phyloP scores from a whole-genome alignment of 805 yeast species.

The Myxozyma sirexii region DNA sequence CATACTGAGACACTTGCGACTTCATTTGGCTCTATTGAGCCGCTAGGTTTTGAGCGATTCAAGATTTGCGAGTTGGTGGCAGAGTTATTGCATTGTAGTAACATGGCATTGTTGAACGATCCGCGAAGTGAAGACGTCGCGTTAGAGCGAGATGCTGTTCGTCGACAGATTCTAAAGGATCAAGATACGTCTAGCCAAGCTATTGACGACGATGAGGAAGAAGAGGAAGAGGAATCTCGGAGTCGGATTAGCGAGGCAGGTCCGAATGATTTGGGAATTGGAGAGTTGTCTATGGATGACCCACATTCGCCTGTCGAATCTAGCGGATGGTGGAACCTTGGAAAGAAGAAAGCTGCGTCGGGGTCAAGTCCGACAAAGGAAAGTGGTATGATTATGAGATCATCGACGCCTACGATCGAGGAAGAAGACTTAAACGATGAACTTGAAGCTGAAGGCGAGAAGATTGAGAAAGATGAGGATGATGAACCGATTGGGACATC shows the following conservation, averaged over 20 bases:
- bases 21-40: conserved; percentile 67
- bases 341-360: conserved; percentile 17
- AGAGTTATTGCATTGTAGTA: conserved; percentile 94
- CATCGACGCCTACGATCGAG: conserved; percentile 16
- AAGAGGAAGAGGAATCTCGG: conserved; percentile 2
- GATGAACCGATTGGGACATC: conserved; percentile 15
- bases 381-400: conserved; percentile 7
- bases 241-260: neutral
- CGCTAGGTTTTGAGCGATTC: conserved; percentile 88
- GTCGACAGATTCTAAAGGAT: conserved; percentile 45
- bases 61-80: conserved; percentile 91
- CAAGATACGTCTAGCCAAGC: conserved; percentile 5
- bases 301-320: conserved; percentile 21
- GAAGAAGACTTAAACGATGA: conserved; percentile 21
- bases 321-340: conserved; percentile 32
- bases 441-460: conserved; percentile 17
- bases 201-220: conserved; percentile 6
- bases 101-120: conserved; percentile 88
- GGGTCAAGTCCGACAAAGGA: conserved; percentile 19
- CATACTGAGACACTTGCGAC: conserved; percentile 51
- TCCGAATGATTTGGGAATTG: conserved; percentile 15
- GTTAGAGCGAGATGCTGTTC: conserved; percentile 65
- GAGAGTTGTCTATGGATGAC: conserved; percentile 24
- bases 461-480: conserved; percentile 13
- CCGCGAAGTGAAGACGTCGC: conserved; percentile 69